Base-by-base conservation (phyloP, 768 basidiomycete genomes). In the Boletus reticuloceps region DNA sequence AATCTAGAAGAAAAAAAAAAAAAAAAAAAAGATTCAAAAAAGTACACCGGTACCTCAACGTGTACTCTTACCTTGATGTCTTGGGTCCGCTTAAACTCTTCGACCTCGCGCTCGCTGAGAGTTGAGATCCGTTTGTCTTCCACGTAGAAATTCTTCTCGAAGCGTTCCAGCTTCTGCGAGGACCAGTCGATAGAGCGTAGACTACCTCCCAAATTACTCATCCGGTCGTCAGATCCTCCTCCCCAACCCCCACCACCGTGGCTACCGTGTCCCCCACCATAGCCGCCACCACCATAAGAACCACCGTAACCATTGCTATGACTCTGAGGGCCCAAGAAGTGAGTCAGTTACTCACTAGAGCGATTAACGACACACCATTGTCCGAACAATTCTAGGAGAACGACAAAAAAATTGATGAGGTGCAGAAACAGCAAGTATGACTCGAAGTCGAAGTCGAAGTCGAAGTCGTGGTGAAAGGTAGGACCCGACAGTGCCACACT, bases 101-200 rank as follows among this genome's bases (percentile, higher is more conserved):
- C 89, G 52, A 98, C 81, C 65, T 99, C 96, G 47, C 84, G 79
- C 16, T 98, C 94, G 50, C 79, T 83, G 58, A 88, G 87, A 32
- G 80, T 75, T 19, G 85, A 73, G 42, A 98, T 91, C 29, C 85
- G 82, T 67, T 89, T 87, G 72, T 98, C 92, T 72, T 99, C 94
- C 44, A 86, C 78, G 64, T 96, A 96, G 62, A 96, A 99, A 78
- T 98, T 98, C 78, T 98, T 99, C 75, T 98, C 96, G 61, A 99
- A 98, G 63, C 82, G 86, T 65, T 86, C 81, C 53, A 97, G 75
- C 56, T 84, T 85, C 44, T 84, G 78, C 40, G 72, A 72, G 50
- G 77, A 70, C 97, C 97, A 99, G 74, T 98, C 92, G 53, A 97
- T 86, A 49, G 79, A 79, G 58, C 85, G 85, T 50, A 98, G 80